Base-by-base conservation (phyloP, 2,329 filamentous ascomycete genomes). In the Trichoderma asperellum region DNA sequence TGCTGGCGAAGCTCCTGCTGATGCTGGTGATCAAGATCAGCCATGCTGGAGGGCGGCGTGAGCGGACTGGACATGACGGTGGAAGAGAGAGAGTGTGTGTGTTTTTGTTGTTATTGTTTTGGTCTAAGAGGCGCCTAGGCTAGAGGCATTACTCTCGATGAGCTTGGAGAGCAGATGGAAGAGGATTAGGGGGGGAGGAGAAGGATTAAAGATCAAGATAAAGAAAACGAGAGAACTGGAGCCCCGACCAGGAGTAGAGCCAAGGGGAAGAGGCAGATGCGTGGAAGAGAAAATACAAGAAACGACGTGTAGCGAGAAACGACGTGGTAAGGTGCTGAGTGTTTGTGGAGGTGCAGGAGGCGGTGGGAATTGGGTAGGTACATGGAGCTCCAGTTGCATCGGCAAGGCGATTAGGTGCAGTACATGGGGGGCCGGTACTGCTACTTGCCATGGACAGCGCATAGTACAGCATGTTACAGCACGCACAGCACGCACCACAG, bases 1-100 rank as follows among this genome's bases (percentile, higher is more conserved):
- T 65, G 55, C 32, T 58, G 55, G 10, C 37, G 55, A 49, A 49
- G n/a, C 47, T 49, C 47, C 32, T 37, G 32, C 55, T 58, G 52
- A 4, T 66, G 62, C 18, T 75, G 75, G 4, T 37, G 59, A 11
- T 75, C 74, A 68, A 74, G 74, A 63, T 75, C 76, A 56, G 75
- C 72, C 47, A 71, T 73, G 64, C 70, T 66, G 68, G 72, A 70
- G 43, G 75, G 70, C 58, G 73, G 68, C 66, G 73, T 70, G 57
- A 71, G 70, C 56, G 74, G 71, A 43, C 55, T 52, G 73, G 78
- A 76, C 74, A 73, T 68, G 72, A 53, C 65, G 71, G 64, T 47
- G 55, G 52, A 43, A 18, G 34, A 29, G 49, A 29, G 49, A 11
- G 37, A 32, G 49, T 24, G 24, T 24, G 29, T 35, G n/a, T 58